These are phyloP conservation scores for Aspergillus sp. DNA, from an alignment of 2,329 filamentous ascomycete species.

Conservation along the genomic window DNA sequence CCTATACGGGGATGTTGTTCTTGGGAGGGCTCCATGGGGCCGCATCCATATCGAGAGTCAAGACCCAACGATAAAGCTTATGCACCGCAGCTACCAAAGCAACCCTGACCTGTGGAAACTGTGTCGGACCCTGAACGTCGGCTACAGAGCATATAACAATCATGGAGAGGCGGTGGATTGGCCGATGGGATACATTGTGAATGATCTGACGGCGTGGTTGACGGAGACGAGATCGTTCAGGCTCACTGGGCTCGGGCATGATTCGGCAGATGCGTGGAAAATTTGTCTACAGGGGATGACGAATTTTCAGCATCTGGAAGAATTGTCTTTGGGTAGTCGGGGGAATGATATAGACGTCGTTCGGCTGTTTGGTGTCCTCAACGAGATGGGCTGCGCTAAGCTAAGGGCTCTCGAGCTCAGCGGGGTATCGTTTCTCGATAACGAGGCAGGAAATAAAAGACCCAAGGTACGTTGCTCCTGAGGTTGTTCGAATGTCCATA, in stretches of 20 bases:
- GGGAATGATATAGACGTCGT: background rate
- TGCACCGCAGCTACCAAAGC: background rate
- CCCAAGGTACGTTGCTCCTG: background rate
- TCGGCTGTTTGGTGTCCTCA: background rate
- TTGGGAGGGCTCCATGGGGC: background rate
- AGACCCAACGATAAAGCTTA: no score
- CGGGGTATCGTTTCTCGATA: background rate
- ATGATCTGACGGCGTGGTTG: background rate
- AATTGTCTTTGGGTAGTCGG: background rate
- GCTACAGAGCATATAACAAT: background rate
- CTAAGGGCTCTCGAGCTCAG: background rate
- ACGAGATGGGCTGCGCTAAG: background rate
- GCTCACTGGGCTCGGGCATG: background rate
- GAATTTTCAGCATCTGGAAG: background rate
- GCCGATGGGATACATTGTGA: background rate
- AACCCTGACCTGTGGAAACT: background rate
- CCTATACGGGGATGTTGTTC: background rate
- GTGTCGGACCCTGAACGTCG: background rate
- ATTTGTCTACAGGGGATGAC: background rate
- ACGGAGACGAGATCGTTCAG: background rate
- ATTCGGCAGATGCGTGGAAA: background rate
- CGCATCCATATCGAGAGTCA: background rate
- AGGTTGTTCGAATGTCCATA: no score
- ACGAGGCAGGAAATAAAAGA: background rate
- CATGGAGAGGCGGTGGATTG: no score